Conservation (phyloP, 2,329 filamentous ascomycete species). For the Exophiala xenobiotica region DNA sequence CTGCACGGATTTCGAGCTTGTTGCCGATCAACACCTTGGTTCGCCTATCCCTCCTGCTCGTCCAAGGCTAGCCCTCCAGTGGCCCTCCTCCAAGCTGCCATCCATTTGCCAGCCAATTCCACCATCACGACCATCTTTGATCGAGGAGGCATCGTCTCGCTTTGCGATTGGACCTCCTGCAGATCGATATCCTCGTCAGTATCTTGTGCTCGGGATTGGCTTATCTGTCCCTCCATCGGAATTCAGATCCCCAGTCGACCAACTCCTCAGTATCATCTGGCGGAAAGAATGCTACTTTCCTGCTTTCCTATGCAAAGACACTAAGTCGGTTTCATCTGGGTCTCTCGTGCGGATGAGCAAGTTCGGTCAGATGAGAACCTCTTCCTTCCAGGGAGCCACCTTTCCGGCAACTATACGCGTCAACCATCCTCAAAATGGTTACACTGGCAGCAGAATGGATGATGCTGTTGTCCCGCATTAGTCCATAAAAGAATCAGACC, state of each 20-base stretch:
- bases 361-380: neutral
- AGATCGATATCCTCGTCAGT: neutral
- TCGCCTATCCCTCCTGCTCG: neutral
- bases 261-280: neutral
- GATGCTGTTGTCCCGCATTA: slow-evolving; percentile 9
- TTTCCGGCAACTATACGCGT: slow-evolving; percentile 9
- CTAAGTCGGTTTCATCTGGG: slow-evolving; percentile 13
- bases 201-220: neutral
- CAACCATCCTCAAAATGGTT: slow-evolving; percentile 19
- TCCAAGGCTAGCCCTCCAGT: neutral
- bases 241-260: slow-evolving; percentile 1
- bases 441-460: slow-evolving; percentile 8
- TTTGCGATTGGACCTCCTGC: neutral
- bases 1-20: neutral
- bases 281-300: neutral
- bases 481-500: slow-evolving; percentile 3
- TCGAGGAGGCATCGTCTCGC: neutral
- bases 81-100: neutral
- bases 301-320: neutral
- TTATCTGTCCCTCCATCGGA: neutral
- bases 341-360: slow-evolving; percentile 1
- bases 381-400: neutral
- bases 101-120: neutral
- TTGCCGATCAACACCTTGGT: neutral
- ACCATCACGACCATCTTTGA: neutral